Percentiles rank a stretch among this genome's conserved stretches.
Evolutionary conservation across 2,329 filamentous ascomycete species (phyloP).

Genomic region (Ascochyta clinopodiicola): DNA sequence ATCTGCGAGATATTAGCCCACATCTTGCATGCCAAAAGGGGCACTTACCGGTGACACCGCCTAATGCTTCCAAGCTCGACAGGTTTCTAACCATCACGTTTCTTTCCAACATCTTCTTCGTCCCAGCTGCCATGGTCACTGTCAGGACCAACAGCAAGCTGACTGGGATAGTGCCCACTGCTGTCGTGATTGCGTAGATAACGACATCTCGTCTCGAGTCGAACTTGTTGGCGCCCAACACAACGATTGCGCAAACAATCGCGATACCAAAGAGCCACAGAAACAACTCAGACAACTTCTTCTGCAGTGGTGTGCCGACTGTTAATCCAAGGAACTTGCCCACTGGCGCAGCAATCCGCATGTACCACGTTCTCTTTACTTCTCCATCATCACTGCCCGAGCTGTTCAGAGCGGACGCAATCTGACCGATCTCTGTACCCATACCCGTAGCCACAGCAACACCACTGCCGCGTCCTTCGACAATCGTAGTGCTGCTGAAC

Average conservation of each 20-base stretch:
- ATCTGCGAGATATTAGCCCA: conserved; percentile 9
- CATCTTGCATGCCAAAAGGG: not conserved
- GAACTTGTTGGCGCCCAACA: conserved; percentile 43
- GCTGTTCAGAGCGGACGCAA: conserved; percentile 67
- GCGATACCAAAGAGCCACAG: conserved; percentile 39
- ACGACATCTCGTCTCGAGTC: conserved; percentile 46
- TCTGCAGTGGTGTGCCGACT: conserved; percentile 45
- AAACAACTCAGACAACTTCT: conserved; percentile 42
- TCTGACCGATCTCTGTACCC: conserved; percentile 74
- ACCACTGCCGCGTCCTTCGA: conserved; percentile 70
- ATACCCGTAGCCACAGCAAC: conserved; percentile 72
- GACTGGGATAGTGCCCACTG: conserved; percentile 45
- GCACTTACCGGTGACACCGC: conserved; percentile 41
- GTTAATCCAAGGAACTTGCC: conserved; percentile 49
- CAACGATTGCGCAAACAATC: conserved; percentile 43
- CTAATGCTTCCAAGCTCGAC: conserved; percentile 43
- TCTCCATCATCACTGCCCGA: conserved; percentile 47
- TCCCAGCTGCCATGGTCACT: conserved; percentile 46
- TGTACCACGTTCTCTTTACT: conserved; percentile 33
- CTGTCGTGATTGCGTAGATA: conserved; percentile 46
- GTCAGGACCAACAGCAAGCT: conserved; percentile 43
- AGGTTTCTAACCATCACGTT: conserved; percentile 47
- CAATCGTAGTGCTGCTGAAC: conserved; percentile 72
- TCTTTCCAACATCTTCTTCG: conserved; percentile 42
- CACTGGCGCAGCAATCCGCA: conserved; percentile 33